Evolutionary conservation across 208 protist species (phyloP).

Genomic region (Tritrichomonas foetus): DNA sequence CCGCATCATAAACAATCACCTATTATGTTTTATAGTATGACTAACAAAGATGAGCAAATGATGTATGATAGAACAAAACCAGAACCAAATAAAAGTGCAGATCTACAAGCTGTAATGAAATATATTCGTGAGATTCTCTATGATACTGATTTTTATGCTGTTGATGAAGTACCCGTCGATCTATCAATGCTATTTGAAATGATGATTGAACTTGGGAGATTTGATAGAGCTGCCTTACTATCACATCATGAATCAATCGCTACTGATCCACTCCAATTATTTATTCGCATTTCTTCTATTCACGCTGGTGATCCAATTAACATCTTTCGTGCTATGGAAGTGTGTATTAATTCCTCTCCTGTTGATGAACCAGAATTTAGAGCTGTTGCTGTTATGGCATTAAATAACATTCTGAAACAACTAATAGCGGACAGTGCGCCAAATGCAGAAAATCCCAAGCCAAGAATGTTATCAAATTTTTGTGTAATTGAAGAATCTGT

Average conservation of each 20-base stretch:
- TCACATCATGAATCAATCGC: neutral
- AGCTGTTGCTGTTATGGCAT: neutral
- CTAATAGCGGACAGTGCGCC: neutral
- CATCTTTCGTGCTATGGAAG: neutral
- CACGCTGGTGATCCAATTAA: neutral
- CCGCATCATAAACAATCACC: neutral
- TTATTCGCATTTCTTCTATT: neutral
- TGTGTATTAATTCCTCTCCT: neutral
- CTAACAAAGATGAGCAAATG: neutral
- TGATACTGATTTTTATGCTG: neutral
- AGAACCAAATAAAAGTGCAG: neutral
- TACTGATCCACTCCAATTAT: neutral
- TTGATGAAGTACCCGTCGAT: neutral
- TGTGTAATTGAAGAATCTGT: neutral
- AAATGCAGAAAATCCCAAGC: neutral
- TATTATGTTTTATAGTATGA: neutral
- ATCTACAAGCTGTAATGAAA: neutral
- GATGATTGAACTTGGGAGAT: conserved; percentile 7
- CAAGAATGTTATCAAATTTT: neutral
- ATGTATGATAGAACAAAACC: neutral
- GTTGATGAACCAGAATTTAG: neutral
- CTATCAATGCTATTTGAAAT: neutral
- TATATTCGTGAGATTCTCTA: neutral
- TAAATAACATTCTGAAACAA: conserved; percentile 19
- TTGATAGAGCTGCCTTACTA: neutral